Conservation (phyloP, 495 filamentous ascomycete genomes). For the Talaromyces liani region DNA sequence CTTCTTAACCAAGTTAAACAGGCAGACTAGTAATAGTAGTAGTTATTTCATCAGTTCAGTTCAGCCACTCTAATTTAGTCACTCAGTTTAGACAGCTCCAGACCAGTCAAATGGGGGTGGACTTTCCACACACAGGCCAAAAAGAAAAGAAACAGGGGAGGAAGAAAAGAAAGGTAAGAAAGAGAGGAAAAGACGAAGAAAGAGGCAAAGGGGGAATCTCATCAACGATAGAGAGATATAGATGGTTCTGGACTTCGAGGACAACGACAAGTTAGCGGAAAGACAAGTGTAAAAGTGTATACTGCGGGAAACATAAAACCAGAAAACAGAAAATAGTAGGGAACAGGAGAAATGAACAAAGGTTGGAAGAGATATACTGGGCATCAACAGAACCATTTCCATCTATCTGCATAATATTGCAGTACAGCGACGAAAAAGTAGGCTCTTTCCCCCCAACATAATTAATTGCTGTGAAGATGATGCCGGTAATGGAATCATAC, state of each 20-base stretch:
- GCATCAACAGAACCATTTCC: neutral
- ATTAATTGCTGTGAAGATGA: constrained; percentile 3
- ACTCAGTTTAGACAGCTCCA: neutral
- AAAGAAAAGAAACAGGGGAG: neutral
- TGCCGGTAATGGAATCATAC: neutral
- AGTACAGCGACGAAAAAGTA: neutral
- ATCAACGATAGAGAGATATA: neutral
- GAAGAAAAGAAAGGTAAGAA: constrained; percentile 1
- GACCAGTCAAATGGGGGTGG: neutral
- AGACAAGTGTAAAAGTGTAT: constrained; percentile 16
- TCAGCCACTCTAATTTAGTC: neutral
- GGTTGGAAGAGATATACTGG: constrained; percentile 3
- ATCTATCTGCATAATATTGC: neutral
- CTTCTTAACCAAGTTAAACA: neutral
- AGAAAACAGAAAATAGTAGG: constrained; percentile 8
- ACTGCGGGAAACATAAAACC: constrained; percentile 13
- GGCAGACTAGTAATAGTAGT: neutral
- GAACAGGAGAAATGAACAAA: constrained; percentile 13
- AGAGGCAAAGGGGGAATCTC: constrained; percentile 6
- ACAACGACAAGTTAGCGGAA: constrained; percentile 17
- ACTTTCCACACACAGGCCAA: neutral
- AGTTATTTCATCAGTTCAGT: neutral
- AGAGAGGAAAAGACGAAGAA: constrained; percentile 6
- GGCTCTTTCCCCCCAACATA: neutral
- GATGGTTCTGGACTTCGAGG: constrained; percentile 7